Conservation (phyloP, 805 yeast species). For the Lipomyces starkeyi region DNA sequence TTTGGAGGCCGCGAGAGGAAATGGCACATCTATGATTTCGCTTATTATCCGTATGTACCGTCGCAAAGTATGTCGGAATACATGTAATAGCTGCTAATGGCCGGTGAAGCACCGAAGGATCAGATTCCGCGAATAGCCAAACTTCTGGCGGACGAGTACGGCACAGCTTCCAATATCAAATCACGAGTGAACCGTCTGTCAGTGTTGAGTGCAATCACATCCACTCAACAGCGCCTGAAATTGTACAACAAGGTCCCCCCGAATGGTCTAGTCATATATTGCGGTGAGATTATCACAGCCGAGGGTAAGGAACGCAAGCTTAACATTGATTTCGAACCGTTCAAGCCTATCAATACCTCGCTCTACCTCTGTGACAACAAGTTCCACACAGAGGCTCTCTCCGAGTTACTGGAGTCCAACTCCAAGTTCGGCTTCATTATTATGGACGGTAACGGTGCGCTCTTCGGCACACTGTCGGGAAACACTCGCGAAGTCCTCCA, state of each 20-base stretch:
- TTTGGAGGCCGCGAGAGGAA: slow-evolving; percentile 92
- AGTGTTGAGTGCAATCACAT: slow-evolving; percentile 94
- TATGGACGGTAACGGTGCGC: slow-evolving; percentile 99
- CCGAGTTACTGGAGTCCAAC: slow-evolving; percentile 92
- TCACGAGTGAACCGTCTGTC: slow-evolving; percentile 96
- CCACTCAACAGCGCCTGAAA: slow-evolving; percentile 96
- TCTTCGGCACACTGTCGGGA: slow-evolving; percentile 94
- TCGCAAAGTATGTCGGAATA: not conserved
- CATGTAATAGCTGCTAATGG: not conserved
- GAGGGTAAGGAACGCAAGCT: slow-evolving; percentile 98
- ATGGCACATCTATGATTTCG: slow-evolving; percentile 99
- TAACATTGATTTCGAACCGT: slow-evolving; percentile 97
- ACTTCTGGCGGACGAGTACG: slow-evolving; percentile 97
- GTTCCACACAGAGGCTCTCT: slow-evolving; percentile 95
- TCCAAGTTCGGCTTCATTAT: slow-evolving; percentile 96
- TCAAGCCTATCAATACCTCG: slow-evolving; percentile 98
- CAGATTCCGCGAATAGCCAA: slow-evolving; percentile 87
- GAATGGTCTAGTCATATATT: slow-evolving; percentile 93
- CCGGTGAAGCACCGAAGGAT: slow-evolving; percentile 72
- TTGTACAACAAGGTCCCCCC: slow-evolving; percentile 87
- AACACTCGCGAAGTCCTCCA: slow-evolving; percentile 95
- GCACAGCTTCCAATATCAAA: slow-evolving; percentile 97
- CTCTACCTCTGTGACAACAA: slow-evolving; percentile 95
- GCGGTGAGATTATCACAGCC: slow-evolving; percentile 97
- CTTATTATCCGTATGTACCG: slow-evolving; percentile 62